Evolutionary conservation across 768 basidiomycete species (phyloP).

Genomic region (Saitozyma podzolica): DNA sequence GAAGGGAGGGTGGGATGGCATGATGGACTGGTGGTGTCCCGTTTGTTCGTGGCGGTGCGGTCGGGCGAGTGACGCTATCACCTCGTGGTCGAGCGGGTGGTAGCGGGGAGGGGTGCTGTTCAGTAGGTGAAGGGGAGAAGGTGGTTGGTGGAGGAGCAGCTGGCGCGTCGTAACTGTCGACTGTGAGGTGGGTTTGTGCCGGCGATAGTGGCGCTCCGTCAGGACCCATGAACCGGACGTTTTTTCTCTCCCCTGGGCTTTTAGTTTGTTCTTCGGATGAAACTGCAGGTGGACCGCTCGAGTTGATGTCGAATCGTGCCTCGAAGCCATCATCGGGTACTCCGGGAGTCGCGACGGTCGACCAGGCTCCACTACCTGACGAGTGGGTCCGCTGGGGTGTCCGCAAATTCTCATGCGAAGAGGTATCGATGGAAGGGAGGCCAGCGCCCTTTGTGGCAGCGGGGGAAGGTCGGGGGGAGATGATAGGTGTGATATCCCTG

Average conservation of each 20-base stretch:
- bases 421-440: slow-evolving; percentile 23
- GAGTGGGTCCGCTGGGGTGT: slow-evolving; percentile 22
- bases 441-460: slow-evolving; percentile 8
- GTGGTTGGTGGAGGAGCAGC: slow-evolving; percentile 43
- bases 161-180: slow-evolving; percentile 44
- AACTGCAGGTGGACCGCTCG: slow-evolving; percentile 18
- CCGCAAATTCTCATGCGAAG: slow-evolving; percentile 8
- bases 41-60: not conserved
- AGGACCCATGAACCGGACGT: slow-evolving; percentile 50
- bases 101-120: slow-evolving; percentile 10
- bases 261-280: slow-evolving; percentile 5
- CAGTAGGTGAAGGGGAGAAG: slow-evolving; percentile 22
- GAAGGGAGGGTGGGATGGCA: slow-evolving; percentile 10
- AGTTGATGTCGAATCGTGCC: slow-evolving; percentile 22
- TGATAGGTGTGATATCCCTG: slow-evolving; percentile 20
- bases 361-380: slow-evolving; percentile 66
- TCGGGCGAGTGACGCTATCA: not conserved
- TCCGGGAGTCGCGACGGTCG: slow-evolving; percentile 74
- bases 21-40: slow-evolving; percentile 15
- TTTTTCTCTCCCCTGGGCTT: slow-evolving; percentile 41
- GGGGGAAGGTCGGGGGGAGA: slow-evolving; percentile 33
- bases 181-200: slow-evolving; percentile 39
- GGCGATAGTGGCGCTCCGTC: slow-evolving; percentile 50
- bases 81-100: slow-evolving; percentile 5
- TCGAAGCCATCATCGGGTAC: slow-evolving; percentile 39